A percentile compares a stretch with the other conserved stretches of the same genome.
These are phyloP conservation scores for Backusella morwellensis DNA, from an alignment of 192 early-diverging fungal species.

Conservation along the genomic window DNA sequence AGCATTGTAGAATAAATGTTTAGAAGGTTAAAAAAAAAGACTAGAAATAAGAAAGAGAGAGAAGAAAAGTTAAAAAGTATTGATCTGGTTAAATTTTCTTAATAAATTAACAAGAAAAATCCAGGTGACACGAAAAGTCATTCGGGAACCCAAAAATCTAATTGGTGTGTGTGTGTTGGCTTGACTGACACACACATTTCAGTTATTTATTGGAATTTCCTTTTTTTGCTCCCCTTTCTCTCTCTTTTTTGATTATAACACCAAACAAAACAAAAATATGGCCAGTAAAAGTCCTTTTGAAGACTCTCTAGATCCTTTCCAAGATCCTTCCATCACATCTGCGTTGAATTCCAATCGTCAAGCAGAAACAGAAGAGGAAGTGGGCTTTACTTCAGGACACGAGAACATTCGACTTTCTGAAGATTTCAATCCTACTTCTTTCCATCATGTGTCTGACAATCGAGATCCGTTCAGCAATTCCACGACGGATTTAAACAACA, in stretches of 20 bases:
- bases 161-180: not conserved
- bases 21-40: not conserved
- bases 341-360: constrained; percentile 27
- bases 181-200: not conserved
- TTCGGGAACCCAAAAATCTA: not conserved
- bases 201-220: not conserved
- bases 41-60: not conserved
- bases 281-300: constrained; percentile 27
- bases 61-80: not conserved
- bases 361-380: constrained; percentile 12
- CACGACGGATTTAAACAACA: not conserved
- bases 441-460: constrained; percentile 19
- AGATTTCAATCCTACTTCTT: constrained; percentile 22
- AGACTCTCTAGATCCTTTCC: constrained; percentile 37
- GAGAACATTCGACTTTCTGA: constrained; percentile 8
- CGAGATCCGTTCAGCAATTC: constrained; percentile 22
- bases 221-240: not conserved
- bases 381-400: not conserved
- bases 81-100: not conserved
- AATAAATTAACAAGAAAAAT: not conserved
- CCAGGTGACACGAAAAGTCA: not conserved
- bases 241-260: not conserved
- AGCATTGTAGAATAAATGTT: not conserved
- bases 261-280: not conserved
- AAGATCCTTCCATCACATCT: constrained; percentile 40